Evolutionary conservation across 2,329 filamentous ascomycete species (phyloP).

Genomic region (Diaporthe ampelina): DNA sequence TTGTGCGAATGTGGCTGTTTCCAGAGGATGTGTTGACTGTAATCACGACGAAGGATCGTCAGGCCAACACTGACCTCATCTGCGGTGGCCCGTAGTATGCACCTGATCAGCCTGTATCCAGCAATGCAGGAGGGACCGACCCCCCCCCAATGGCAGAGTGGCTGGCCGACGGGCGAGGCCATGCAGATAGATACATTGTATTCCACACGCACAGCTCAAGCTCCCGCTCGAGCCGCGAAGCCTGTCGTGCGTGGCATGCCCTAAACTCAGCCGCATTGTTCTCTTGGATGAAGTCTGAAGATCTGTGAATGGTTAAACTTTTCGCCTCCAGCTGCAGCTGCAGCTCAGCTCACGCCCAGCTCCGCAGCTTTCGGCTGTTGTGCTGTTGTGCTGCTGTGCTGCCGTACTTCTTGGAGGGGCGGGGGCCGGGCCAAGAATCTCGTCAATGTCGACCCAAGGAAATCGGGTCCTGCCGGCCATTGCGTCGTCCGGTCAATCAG

Average conservation of each 20-base stretch:
- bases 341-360: neutral
- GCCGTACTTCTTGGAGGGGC: too few species aligned
- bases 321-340: constrained; percentile 6
- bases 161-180: neutral
- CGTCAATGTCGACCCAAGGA: neutral
- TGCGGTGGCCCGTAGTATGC: neutral
- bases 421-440: constrained; percentile 1
- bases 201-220: neutral
- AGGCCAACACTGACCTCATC: constrained; percentile 10
- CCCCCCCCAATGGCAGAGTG: neutral
- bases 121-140: neutral
- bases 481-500: constrained; percentile 31
- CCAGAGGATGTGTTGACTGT: neutral
- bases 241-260: constrained; percentile 21
- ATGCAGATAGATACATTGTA: neutral
- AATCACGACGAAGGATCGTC: neutral
- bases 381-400: too few species aligned
- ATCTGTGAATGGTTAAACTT: neutral
- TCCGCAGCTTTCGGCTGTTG: neutral
- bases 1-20: constrained; percentile 13
- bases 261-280: constrained; percentile 30
- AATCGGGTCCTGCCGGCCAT: constrained; percentile 15
- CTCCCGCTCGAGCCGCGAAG: constrained; percentile 29
- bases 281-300: constrained; percentile 12
- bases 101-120: constrained; percentile 16